Conservation (phyloP, 2,329 filamentous ascomycete species). For the Periconia sp. region DNA sequence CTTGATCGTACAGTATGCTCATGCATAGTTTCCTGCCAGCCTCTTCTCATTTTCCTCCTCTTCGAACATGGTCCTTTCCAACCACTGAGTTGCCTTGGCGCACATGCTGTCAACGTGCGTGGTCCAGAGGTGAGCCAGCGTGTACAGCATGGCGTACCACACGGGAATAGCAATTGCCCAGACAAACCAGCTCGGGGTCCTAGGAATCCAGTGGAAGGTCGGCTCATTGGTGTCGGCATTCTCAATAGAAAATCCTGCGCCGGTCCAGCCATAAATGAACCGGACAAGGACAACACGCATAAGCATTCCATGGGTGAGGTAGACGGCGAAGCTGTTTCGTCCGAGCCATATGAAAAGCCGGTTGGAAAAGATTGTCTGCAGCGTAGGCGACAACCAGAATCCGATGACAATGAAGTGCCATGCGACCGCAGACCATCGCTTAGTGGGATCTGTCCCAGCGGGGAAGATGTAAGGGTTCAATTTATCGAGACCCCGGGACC, state of each 20-base stretch:
- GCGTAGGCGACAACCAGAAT: slow-evolving; percentile 57
- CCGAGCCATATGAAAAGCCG: slow-evolving; percentile 60
- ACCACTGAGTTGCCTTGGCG: slow-evolving; percentile 54
- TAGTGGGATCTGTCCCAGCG: slow-evolving; percentile 51
- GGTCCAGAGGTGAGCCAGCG: slow-evolving; percentile 58
- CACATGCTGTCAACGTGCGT: slow-evolving; percentile 59
- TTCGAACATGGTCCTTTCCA: slow-evolving; percentile 58
- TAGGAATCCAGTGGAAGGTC: slow-evolving; percentile 51
- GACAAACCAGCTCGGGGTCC: slow-evolving; percentile 45
- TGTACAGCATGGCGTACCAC: slow-evolving; percentile 56
- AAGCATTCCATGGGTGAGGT: slow-evolving; percentile 61
- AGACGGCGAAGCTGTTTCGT: slow-evolving; percentile 62
- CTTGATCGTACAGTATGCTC: no score
- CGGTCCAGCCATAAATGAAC: slow-evolving; percentile 59
- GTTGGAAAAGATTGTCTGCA: slow-evolving; percentile 58
- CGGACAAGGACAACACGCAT: slow-evolving; percentile 59
- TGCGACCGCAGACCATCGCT: slow-evolving; percentile 55
- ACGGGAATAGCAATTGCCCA: slow-evolving; percentile 53
- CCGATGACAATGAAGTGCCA: slow-evolving; percentile 58
- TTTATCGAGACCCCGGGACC: slow-evolving; percentile 54
- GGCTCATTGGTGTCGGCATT: slow-evolving; percentile 48
- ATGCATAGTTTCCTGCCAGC: no score
- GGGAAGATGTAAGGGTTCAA: slow-evolving; percentile 55
- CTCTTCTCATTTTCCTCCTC: slow-evolving; percentile 47
- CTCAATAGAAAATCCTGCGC: slow-evolving; percentile 49